A percentile compares a stretch with the other conserved stretches of the same genome.
These are phyloP conservation scores for Fusarium equiseti DNA, from an alignment of 2,329 filamentous ascomycete species.

Conservation along the genomic window DNA sequence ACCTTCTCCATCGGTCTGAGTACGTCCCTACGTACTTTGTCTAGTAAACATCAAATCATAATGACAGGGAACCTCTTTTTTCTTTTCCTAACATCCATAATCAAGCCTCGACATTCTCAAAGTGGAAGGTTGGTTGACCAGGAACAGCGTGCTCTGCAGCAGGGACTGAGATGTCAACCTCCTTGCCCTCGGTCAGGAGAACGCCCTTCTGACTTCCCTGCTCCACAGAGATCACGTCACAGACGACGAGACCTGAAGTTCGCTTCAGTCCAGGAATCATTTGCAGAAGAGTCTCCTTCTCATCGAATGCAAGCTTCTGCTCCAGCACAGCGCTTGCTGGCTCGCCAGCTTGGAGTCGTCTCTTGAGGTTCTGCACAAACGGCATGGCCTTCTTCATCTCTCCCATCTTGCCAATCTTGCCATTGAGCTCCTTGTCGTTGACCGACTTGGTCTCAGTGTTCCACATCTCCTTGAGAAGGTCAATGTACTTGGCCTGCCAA, in stretches of 20 bases:
- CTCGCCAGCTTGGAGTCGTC: constrained; percentile 79
- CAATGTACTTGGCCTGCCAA: constrained; percentile 94
- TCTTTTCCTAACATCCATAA: constrained; percentile 1
- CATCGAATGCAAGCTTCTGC: constrained; percentile 88
- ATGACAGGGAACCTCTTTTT: constrained; percentile 14
- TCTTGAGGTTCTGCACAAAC: constrained; percentile 90
- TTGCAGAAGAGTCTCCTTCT: constrained; percentile 78
- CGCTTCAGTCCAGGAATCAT: constrained; percentile 86
- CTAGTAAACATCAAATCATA: constrained; percentile 20
- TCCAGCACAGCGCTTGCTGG: constrained; percentile 77
- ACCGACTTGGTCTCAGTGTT: constrained; percentile 69
- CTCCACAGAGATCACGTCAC: constrained; percentile 79
- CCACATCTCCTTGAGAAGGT: constrained; percentile 79
- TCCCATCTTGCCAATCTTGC: constrained; percentile 81
- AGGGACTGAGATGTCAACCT: constrained; percentile 68
- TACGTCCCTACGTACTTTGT: constrained; percentile 20
- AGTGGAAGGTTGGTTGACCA: constrained; percentile 83
- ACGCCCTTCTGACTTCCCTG: constrained; percentile 76
- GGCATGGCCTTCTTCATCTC: constrained; percentile 99
- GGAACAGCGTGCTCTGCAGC: constrained; percentile 82
- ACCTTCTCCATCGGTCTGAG: constrained; percentile 1
- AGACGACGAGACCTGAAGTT: constrained; percentile 74
- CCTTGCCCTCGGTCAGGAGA: constrained; percentile 64
- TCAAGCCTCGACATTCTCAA: constrained; percentile 78
- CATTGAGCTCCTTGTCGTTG: constrained; percentile 85